Base-by-base conservation (phyloP, 768 basidiomycete species). In the Xerocomus spinulosus region DNA sequence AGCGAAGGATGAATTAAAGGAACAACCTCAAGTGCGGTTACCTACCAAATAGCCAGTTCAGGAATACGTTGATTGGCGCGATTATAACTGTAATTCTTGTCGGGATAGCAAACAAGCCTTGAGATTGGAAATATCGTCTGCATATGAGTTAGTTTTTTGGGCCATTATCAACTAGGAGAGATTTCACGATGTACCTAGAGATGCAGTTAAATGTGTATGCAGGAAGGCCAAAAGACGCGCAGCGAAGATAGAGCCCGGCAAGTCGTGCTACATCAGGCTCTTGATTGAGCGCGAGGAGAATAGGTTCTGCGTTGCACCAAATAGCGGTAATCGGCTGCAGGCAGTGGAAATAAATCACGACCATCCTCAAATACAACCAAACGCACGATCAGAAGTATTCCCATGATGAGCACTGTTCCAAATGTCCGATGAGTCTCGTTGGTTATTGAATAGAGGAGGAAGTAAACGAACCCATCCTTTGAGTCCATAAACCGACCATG, bases 401-500 rank as follows among this genome's bases (percentile, higher is more conserved):
- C 64, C 73, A 82, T 78, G 26, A 90, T 78, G 25, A 92, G 75
- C 45, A 71, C 86, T 88, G 42, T 36, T 18, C 42, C 45, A 46
- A 40, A 38, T 2, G 15, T 39, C 35, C 34, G 21, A 26, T 62
- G 4, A 59, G 44, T 35, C 36, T 38, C 37, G 30, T 29, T 9
- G 14, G 20, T 24, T 23, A 47, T 38, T 30, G 20, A 18, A 3
- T 2, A 39, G 13, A 26, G 23, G 25, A 20, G 24, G 17, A 14
- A 14, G 18, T 36, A 32, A 45, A 72, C 83, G 37, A 54, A 87
- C 86, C 71, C 87, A 91, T 92, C 53, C 93, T 74, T 64, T 94
- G 92, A 9, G 86, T 68, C 93, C 93, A 95, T 8, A 95, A 74
- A 7, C 93, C 93, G 10, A 97, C 90, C 10, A 91, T 74, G 14